These are phyloP conservation scores for Asclepias syriaca DNA, from an alignment of 257 asterid genomes.

Conservation along the genomic window DNA sequence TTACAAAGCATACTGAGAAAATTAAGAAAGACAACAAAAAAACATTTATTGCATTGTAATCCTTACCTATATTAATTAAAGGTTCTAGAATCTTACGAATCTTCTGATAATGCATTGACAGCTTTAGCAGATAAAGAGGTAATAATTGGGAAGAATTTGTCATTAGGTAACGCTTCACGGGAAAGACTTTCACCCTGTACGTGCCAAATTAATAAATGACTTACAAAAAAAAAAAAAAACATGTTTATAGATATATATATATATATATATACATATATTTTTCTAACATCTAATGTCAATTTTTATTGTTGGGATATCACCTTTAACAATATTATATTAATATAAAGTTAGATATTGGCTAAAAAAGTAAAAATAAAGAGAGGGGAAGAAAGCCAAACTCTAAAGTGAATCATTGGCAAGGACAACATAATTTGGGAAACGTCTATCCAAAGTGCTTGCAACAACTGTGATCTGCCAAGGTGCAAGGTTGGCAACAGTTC, in stretches of 20 bases:
- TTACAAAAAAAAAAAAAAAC: too few relatives aligned
- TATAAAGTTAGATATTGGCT: too few relatives aligned
- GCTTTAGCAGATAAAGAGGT: constrained; percentile 47
- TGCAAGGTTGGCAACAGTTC: constrained; percentile 5
- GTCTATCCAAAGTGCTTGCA: constrained; percentile 8
- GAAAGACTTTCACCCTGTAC: constrained; percentile 72
- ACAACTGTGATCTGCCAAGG: constrained; percentile 11
- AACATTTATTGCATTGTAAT: not conserved
- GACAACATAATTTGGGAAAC: not conserved
- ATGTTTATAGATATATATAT: too few relatives aligned
- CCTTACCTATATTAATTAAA: too few relatives aligned
- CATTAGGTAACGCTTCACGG: constrained; percentile 26
- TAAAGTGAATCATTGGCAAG: not conserved
- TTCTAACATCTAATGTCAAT: too few relatives aligned
- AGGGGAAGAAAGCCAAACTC: not conserved
- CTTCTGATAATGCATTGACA: constrained; percentile 31
- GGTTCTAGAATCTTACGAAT: constrained; percentile 46
- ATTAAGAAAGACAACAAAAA: not conserved
- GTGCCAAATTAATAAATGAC: not conserved
- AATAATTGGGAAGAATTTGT: constrained; percentile 38
- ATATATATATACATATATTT: too few relatives aligned
- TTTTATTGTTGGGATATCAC: too few relatives aligned
- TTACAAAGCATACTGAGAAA: constrained; percentile 48
- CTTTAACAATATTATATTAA: too few relatives aligned
- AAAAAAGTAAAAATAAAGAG: not conserved